Evolutionary conservation across 2,329 filamentous ascomycete species (phyloP).

Genomic region (Botryotinia narcissicola): DNA sequence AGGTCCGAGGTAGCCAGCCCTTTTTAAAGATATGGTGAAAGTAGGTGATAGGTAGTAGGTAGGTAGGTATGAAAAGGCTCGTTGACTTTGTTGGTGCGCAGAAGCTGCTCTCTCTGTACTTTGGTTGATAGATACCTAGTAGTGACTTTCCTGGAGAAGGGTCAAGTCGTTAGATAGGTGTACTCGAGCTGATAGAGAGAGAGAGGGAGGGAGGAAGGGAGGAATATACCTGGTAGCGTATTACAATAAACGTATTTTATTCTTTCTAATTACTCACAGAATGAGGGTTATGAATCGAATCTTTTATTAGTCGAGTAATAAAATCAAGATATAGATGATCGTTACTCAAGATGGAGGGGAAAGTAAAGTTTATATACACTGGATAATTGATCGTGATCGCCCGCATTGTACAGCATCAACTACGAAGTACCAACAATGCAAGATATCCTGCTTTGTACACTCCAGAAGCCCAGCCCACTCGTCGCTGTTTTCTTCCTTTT

Average conservation of each 20-base stretch:
- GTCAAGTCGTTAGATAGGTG: not conserved
- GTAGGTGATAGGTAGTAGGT: too few relatives aligned
- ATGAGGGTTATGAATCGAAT: not conserved
- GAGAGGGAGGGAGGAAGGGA: too few relatives aligned
- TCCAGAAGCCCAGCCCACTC: not conserved
- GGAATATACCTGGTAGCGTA: not conserved
- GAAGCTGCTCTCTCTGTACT: not conserved
- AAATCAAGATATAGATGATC: not conserved
- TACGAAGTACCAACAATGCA: not conserved
- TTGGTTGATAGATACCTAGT: not conserved
- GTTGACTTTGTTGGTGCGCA: not conserved
- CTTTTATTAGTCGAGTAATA: not conserved
- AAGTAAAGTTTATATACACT: slow-evolving; percentile 4
- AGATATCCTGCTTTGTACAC: not conserved
- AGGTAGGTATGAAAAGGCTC: not conserved
- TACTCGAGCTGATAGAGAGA: not conserved
- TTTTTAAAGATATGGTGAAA: not conserved
- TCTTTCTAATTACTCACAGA: not conserved
- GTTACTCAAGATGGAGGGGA: slow-evolving; percentile 11
- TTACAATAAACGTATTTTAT: not conserved
- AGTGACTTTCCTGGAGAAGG: not conserved
- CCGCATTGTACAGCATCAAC: not conserved
- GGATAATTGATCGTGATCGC: not conserved
- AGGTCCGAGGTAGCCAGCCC: slow-evolving; percentile 1
- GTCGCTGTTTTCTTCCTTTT: not conserved